These are phyloP conservation scores for Bipolaris victoriae DNA, from an alignment of 2,329 filamentous ascomycete genomes.

Conservation along the genomic window DNA sequence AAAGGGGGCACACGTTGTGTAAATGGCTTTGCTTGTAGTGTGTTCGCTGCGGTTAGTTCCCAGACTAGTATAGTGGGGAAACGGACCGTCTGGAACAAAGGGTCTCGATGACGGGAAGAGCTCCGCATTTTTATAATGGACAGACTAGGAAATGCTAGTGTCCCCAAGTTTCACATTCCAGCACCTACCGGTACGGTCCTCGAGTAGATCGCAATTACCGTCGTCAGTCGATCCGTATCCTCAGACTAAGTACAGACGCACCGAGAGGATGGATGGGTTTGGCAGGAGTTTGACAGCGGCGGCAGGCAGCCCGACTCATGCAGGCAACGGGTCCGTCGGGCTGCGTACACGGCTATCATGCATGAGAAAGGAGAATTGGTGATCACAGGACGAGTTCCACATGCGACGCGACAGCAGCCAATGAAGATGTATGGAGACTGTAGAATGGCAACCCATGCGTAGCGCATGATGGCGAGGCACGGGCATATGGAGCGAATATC, in stretches of 20 bases:
- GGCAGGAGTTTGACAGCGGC: not conserved
- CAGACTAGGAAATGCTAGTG: slow-evolving; percentile 7
- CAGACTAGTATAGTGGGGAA: not conserved
- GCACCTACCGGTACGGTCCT: not conserved
- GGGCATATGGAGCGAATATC: not conserved
- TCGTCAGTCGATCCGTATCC: not conserved
- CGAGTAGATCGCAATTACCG: slow-evolving; percentile 6
- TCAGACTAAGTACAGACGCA: not conserved
- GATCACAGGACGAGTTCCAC: not conserved
- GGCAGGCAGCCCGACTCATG: not conserved
- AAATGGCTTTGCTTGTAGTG: not conserved
- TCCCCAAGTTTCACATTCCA: not conserved
- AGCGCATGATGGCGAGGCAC: not conserved
- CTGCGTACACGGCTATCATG: not conserved
- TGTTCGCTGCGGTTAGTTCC: slow-evolving; percentile 1
- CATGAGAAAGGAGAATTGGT: slow-evolving; percentile 1
- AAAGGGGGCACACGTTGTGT: slow-evolving; percentile 2
- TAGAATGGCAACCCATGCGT: not conserved
- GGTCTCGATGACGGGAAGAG: slow-evolving; percentile 5
- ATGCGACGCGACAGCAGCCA: not conserved
- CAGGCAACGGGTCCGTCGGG: not conserved
- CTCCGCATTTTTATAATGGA: slow-evolving; percentile 6
- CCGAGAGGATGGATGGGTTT: not conserved
- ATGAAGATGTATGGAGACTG: not conserved
- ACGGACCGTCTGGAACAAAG: slow-evolving; percentile 6